Conservation (phyloP, 148 eudicot genomes). For the Chenopodium formosanum region DNA sequence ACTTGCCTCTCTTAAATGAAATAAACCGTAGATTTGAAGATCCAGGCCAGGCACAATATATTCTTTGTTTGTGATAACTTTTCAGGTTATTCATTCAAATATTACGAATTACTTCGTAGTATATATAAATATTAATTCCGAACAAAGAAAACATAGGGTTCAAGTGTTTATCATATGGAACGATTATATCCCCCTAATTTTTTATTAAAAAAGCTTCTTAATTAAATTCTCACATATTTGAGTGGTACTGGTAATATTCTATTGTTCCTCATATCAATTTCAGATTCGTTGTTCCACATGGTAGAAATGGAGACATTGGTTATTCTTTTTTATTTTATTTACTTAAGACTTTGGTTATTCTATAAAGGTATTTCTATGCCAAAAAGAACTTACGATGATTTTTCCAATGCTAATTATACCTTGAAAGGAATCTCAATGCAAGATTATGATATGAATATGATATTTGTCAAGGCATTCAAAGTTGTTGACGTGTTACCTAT, state of each 20-base stretch:
- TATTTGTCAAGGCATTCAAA: background rate
- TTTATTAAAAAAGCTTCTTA: background rate
- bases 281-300: background rate
- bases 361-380: background rate
- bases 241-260: too few relatives aligned
- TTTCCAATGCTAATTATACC: background rate
- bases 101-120: too few relatives aligned
- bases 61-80: too few relatives aligned
- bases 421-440: background rate
- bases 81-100: too few relatives aligned
- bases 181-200: background rate
- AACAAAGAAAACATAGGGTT: too few relatives aligned
- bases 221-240: background rate
- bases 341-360: background rate
- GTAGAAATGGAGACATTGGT: background rate
- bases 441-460: too few relatives aligned
- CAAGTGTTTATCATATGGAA: too few relatives aligned
- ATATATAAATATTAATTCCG: too few relatives aligned
- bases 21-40: too few relatives aligned
- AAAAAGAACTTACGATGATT: background rate
- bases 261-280: background rate
- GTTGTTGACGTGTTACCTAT: too few relatives aligned
- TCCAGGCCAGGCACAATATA: too few relatives aligned
- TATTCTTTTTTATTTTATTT: background rate
- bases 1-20: too few relatives aligned